These are phyloP conservation scores for Nitzschia palea DNA, from an alignment of 108 stramenopile genomes.

Conservation along the genomic window DNA sequence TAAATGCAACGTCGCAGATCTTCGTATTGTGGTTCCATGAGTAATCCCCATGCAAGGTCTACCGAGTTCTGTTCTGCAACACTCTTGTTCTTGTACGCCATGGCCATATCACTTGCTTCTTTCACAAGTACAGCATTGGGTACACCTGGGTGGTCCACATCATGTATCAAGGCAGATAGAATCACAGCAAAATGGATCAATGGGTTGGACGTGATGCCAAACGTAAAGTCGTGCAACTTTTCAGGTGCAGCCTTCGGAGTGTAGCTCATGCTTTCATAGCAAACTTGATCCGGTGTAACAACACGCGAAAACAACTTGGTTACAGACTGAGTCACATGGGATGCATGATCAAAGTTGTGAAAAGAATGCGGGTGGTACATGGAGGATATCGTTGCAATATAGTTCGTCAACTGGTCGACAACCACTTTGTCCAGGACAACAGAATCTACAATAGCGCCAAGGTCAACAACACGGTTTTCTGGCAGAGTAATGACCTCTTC, in stretches of 20 bases:
- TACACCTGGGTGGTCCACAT: constrained; percentile 48
- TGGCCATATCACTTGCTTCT: constrained; percentile 28
- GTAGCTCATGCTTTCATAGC: neutral
- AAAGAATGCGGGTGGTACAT: constrained; percentile 20
- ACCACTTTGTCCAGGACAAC: neutral
- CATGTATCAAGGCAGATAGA: constrained; percentile 46
- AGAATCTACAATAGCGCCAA: neutral
- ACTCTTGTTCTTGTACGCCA: constrained; percentile 31
- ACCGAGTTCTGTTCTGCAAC: constrained; percentile 46
- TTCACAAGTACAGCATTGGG: constrained; percentile 46
- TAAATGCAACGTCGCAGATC: constrained; percentile 32
- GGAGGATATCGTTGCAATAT: constrained; percentile 15
- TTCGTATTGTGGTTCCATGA: constrained; percentile 34
- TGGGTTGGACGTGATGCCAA: constrained; percentile 41
- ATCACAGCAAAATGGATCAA: constrained; percentile 43
- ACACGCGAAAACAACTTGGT: constrained; percentile 18
- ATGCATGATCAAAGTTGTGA: constrained; percentile 30
- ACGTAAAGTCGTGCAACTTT: neutral
- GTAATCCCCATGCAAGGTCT: constrained; percentile 35
- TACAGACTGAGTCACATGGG: constrained; percentile 21
- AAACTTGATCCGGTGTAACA: constrained; percentile 8
- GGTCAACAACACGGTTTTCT: neutral
- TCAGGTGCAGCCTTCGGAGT: neutral
- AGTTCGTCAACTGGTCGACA: neutral
- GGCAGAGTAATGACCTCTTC: constrained; percentile 9